Base-by-base conservation (phyloP, 1,284 basidiomycete genomes). In the Fomitiporia mediterranea region DNA sequence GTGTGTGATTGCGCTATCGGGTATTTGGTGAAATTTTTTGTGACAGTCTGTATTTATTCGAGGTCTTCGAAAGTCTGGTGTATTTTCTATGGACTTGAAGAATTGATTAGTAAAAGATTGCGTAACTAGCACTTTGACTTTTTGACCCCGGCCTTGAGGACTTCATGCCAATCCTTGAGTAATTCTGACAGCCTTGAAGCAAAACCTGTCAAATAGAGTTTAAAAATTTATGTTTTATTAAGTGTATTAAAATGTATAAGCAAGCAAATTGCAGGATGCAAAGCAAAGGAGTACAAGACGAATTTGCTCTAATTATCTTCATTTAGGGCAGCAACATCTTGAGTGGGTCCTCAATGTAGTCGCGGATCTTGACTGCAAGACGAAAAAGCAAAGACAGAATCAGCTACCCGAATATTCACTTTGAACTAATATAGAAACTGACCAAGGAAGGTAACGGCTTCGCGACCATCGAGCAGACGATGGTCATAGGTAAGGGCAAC, bases 361-460 rank as follows among this genome's bases (percentile, higher is more conserved):
- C 80, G 71, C 82, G 82, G 69, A 87, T 73, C 67, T 83, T 82
- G 65, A 90, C 86, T 84, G 61, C 55, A 51, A 63, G 48, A 50
- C 44, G 19, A 50, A 40, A 42, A 46, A 27, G 23, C 40, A 25
- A 21, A 13, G 27, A 23, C n/a, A n/a, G n/a, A n/a, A n/a, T 21
- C 67, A 50, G 63, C 51, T 8, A 44, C 6, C 6, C 11, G 17
- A 13, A 30, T n/a, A 30, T 8, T 40, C 21, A 17, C 9, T 3
- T 17, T 25, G 49, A 21, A 52, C 49, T 32, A 47, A 56, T n/a
- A n/a, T n/a, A n/a, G n/a, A 40, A 46, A 21, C 88, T 68, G 67
- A 92, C 93, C 93, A 62, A 99, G 86, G 93, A 99, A 98, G 38
- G 94, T 97, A 57, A 95, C 91, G 38, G 92, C 96, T 74, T 99